These are phyloP conservation scores for Poteriospumella lacustris DNA, from an alignment of 108 stramenopile species.

Conservation along the genomic window DNA sequence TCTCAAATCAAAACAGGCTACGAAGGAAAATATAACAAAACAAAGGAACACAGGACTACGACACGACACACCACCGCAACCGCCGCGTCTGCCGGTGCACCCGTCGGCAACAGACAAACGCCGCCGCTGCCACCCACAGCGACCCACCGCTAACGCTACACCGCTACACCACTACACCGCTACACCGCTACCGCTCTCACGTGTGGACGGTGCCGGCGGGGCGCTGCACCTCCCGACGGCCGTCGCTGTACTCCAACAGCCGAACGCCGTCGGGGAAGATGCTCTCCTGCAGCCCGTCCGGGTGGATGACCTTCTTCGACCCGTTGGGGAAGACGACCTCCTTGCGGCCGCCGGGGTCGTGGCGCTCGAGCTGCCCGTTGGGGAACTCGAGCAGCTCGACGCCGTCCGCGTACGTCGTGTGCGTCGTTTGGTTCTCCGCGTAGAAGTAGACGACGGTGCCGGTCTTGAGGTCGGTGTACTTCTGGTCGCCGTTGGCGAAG, in stretches of 20 bases:
- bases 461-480: slow-evolving; percentile 42
- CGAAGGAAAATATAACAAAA: too few relatives aligned
- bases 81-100: too few relatives aligned
- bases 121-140: too few relatives aligned
- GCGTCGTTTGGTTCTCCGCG: slow-evolving; percentile 55
- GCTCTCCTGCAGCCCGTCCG: slow-evolving; percentile 49
- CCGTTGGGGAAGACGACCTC: slow-evolving; percentile 47
- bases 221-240: background rate
- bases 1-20: too few relatives aligned
- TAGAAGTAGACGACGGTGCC: slow-evolving; percentile 64
- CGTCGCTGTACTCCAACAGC: slow-evolving; percentile 33
- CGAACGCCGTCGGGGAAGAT: slow-evolving; percentile 58
- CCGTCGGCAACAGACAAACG: too few relatives aligned
- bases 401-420: slow-evolving; percentile 42
- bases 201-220: too few relatives aligned
- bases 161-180: too few relatives aligned
- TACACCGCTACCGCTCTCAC: too few relatives aligned
- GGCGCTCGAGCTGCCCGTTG: slow-evolving; percentile 46
- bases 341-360: slow-evolving; percentile 30
- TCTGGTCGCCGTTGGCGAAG: slow-evolving; percentile 71
- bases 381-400: slow-evolving; percentile 51
- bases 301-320: slow-evolving; percentile 46
- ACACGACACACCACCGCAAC: too few relatives aligned
- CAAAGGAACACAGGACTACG: too few relatives aligned
- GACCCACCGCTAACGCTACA: too few relatives aligned